Evolutionary conservation across 306 rosid species (phyloP).

Genomic region (Quercus aquifolioides): DNA sequence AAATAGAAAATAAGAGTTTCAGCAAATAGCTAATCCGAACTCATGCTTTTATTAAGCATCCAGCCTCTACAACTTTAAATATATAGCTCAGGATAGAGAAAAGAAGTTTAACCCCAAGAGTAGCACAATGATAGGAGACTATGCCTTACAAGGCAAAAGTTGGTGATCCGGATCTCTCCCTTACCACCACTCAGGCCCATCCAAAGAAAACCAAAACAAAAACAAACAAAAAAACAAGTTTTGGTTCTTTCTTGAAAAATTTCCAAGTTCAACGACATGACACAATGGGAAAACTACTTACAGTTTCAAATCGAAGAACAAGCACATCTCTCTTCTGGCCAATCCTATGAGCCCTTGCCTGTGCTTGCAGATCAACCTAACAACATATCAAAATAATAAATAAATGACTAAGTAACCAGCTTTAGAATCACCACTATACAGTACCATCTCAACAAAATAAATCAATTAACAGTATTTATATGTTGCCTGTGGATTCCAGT

Average conservation of each 20-base stretch:
- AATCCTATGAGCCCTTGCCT: conserved; percentile 99
- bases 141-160: background rate
- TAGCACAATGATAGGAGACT: background rate
- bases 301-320: conserved; percentile 99
- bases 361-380: conserved; percentile 99
- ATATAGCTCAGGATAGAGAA: background rate
- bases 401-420: conserved; percentile 10
- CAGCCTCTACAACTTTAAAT: background rate
- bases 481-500: conserved; percentile 99
- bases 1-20: background rate
- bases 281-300: conserved; percentile 32
- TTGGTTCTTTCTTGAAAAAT: background rate
- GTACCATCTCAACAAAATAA: conserved; percentile 8
- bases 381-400: conserved; percentile 27
- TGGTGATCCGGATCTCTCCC: background rate
- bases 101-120: background rate
- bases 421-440: background rate
- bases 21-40: no score
- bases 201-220: no score
- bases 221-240: background rate
- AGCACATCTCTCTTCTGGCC: conserved; percentile 99
- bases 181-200: background rate
- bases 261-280: conserved; percentile 6
- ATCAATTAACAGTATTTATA: conserved; percentile 10
- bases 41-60: background rate